These are phyloP conservation scores for Pythium aquatile DNA, from an alignment of 352 stramenopile species.

Conservation along the genomic window DNA sequence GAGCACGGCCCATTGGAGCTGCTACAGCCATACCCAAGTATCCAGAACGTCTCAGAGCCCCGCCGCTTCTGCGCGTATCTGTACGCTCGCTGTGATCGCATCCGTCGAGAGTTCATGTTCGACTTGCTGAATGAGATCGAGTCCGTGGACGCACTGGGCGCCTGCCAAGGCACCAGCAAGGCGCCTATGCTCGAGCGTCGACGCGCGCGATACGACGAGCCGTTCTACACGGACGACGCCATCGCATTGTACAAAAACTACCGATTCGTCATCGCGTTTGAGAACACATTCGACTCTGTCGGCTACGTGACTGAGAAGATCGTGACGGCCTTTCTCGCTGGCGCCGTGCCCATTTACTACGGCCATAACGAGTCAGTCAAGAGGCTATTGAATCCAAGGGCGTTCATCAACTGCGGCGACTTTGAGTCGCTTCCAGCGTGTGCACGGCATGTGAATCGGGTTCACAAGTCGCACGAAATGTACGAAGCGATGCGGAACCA, in stretches of 20 bases:
- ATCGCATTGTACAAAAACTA: conserved; percentile 23
- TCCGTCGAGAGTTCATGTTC: too few species aligned
- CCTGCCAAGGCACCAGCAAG: too few species aligned
- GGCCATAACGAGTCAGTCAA: conserved; percentile 40
- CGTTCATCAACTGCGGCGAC: conserved; percentile 52
- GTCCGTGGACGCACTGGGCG: too few species aligned
- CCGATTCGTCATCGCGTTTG: conserved; percentile 71
- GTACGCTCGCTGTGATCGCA: too few species aligned
- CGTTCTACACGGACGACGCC: too few species aligned
- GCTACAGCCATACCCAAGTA: too few species aligned
- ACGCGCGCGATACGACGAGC: too few species aligned
- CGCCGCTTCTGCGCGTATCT: too few species aligned
- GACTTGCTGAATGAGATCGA: too few species aligned
- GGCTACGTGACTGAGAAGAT: conserved; percentile 75
- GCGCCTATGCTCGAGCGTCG: too few species aligned
- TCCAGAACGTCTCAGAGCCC: too few species aligned
- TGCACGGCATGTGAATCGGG: conserved; percentile 9
- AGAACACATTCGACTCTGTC: conserved; percentile 34
- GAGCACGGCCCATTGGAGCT: too few species aligned
- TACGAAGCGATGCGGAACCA: conserved; percentile 8
- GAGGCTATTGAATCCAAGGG: conserved; percentile 42
- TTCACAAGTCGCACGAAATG: not conserved
- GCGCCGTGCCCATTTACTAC: conserved; percentile 53
- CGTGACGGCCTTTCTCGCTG: conserved; percentile 54
- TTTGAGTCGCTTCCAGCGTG: conserved; percentile 44